A percentile compares a stretch with the other conserved stretches of the same genome.
phyloP scores from a whole-genome alignment of 176 grass and related monocot genomes.

The Hyparrhenia diplandra region DNA sequence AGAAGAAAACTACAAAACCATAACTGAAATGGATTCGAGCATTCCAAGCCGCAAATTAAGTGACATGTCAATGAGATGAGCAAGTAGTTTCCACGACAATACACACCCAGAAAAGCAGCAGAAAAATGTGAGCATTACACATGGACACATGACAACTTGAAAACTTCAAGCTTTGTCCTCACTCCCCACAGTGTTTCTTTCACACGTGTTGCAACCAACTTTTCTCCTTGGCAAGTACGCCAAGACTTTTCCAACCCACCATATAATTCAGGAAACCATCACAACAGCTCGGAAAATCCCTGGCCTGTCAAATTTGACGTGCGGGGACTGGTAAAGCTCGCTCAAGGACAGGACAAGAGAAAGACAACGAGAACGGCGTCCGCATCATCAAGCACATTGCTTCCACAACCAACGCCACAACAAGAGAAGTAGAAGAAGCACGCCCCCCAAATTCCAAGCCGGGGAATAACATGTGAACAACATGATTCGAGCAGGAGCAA shows the following conservation, averaged over 20 bases:
- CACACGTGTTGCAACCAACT: not conserved
- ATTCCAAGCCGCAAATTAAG: not conserved
- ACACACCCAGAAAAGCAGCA: not conserved
- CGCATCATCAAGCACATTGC: not conserved
- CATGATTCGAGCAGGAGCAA: not conserved
- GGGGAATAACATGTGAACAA: not conserved
- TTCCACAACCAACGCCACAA: not conserved
- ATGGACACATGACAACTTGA: not conserved
- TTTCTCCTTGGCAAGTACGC: not conserved
- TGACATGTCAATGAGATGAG: conserved; percentile 26
- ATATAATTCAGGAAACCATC: not conserved
- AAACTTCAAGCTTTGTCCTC: not conserved
- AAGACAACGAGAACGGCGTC: not conserved
- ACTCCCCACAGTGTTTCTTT: not conserved
- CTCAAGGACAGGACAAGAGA: not conserved
- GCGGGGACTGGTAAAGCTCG: not conserved
- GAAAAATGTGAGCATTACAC: not conserved
- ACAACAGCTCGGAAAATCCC: not conserved
- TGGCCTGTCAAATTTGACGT: not conserved
- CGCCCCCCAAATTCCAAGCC: not conserved
- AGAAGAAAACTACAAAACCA: not conserved
- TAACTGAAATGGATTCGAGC: not conserved
- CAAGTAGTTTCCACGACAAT: conserved; percentile 11
- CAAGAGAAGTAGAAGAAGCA: not conserved
- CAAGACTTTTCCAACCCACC: not conserved